Conservation (phyloP, 2,329 filamentous ascomycete genomes). For the Parastagonospora avenae region DNA sequence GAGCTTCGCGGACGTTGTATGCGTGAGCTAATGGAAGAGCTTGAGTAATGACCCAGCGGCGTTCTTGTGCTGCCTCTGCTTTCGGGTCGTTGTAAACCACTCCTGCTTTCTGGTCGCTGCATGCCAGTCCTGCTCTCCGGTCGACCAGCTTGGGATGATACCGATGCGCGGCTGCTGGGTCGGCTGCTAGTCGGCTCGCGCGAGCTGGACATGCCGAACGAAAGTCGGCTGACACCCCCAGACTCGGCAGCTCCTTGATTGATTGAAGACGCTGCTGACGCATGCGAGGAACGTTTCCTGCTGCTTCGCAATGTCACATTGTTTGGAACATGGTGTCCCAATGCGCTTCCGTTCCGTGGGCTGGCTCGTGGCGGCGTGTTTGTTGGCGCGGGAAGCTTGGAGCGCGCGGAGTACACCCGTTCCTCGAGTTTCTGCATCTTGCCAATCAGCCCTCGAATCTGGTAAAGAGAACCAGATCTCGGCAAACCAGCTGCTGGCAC, state of each 20-base stretch:
- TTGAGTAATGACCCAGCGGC: constrained; percentile 63
- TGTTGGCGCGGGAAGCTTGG: constrained; percentile 83
- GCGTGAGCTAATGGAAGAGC: constrained; percentile 51
- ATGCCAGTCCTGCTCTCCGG: constrained; percentile 7
- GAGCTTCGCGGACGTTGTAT: constrained; percentile 69
- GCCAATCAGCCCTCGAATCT: constrained; percentile 90
- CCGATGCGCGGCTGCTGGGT: constrained; percentile 70
- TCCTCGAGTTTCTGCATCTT: constrained; percentile 98
- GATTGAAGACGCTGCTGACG: constrained; percentile 47
- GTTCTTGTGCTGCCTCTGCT: constrained; percentile 71
- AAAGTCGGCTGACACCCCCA: constrained; percentile 52
- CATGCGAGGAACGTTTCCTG: constrained; percentile 67
- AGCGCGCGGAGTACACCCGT: constrained; percentile 86
- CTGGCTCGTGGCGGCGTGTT: constrained; percentile 79
- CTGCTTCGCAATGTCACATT: constrained; percentile 68
- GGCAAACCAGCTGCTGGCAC: constrained; percentile 59
- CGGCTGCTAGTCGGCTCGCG: constrained; percentile 56
- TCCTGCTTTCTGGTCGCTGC: constrained; percentile 63
- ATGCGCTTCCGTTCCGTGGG: constrained; percentile 65
- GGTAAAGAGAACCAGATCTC: constrained; percentile 76
- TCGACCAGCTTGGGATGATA: constrained; percentile 29
- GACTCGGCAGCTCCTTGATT: constrained; percentile 26
- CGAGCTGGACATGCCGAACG: constrained; percentile 52
- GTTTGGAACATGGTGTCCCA: constrained; percentile 56
- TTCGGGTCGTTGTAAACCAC: constrained; percentile 60